phyloP scores from a whole-genome alignment of 2,329 filamentous ascomycete genomes.

The Bipolaris zeicola region DNA sequence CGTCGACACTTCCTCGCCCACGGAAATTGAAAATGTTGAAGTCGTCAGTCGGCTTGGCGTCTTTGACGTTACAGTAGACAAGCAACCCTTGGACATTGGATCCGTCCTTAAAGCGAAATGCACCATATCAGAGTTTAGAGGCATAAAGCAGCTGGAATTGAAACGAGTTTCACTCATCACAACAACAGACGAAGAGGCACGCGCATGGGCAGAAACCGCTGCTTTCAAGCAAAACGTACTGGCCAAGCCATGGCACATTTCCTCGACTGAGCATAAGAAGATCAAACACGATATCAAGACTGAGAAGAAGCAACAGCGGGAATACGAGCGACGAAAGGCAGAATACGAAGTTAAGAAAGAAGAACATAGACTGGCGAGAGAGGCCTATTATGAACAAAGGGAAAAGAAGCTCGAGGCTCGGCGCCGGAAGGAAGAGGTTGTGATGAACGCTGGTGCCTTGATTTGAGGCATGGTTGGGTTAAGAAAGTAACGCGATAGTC shows the following conservation, averaged over 20 bases:
- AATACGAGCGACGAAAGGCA: conserved; percentile 39
- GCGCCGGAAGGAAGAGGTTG: conserved; percentile 51
- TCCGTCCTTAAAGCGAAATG: conserved; percentile 63
- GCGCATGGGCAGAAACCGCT: conserved; percentile 58
- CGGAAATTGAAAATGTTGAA: conserved; percentile 47
- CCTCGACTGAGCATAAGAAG: conserved; percentile 49
- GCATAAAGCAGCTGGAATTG: conserved; percentile 58
- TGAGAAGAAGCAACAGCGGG: conserved; percentile 48
- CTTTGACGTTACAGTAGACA: conserved; percentile 50
- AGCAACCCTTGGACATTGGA: conserved; percentile 51
- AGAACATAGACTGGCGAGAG: conserved; percentile 39
- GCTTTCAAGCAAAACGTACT: conserved; percentile 58
- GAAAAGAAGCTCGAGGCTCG: conserved; percentile 52
- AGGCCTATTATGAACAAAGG: conserved; percentile 36
- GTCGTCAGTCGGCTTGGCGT: conserved; percentile 46
- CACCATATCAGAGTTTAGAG: conserved; percentile 59
- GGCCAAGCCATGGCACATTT: conserved; percentile 59
- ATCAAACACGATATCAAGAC: conserved; percentile 50
- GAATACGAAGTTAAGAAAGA: conserved; percentile 44
- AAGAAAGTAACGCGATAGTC: too few relatives aligned
- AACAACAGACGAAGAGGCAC: conserved; percentile 61
- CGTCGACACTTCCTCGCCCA: conserved; percentile 42
- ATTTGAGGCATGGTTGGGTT: conserved; percentile 18
- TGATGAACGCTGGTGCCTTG: conserved; percentile 51
- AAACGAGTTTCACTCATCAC: conserved; percentile 58